phyloP scores from a whole-genome alignment of 2,329 filamentous ascomycete species.

The Fusarium palustre region DNA sequence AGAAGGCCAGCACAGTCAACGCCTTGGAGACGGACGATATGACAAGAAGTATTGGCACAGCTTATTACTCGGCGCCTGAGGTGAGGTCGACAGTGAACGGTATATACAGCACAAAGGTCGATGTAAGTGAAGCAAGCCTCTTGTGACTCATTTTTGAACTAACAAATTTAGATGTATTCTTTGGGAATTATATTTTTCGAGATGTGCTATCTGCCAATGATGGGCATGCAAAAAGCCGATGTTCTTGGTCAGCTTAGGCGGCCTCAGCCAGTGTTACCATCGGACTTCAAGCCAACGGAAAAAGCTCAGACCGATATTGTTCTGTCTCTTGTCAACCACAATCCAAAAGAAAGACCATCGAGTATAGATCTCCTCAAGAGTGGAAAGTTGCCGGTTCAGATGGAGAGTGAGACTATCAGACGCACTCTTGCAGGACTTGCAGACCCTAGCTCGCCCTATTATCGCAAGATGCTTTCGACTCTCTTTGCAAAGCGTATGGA shows the following conservation, averaged over 20 bases:
- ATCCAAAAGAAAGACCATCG: constrained; percentile 83
- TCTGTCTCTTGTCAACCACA: constrained; percentile 81
- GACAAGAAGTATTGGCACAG: constrained; percentile 79
- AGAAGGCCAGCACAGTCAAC: constrained; percentile 60
- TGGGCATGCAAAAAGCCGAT: constrained; percentile 73
- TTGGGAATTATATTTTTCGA: constrained; percentile 98
- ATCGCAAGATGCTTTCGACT: constrained; percentile 87
- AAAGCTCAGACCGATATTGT: constrained; percentile 85
- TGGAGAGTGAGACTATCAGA: constrained; percentile 91
- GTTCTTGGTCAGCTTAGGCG: constrained; percentile 76
- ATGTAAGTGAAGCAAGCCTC: constrained; percentile 64
- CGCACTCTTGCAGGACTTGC: constrained; percentile 84
- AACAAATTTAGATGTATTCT: constrained; percentile 82
- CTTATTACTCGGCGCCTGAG: constrained; percentile 93
- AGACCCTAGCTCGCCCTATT: constrained; percentile 87
- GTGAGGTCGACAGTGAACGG: constrained; percentile 79
- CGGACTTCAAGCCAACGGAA: constrained; percentile 75
- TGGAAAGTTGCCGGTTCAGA: constrained; percentile 87
- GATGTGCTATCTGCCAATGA: constrained; percentile 82
- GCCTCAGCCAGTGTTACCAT: constrained; percentile 75
- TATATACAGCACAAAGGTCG: constrained; percentile 92
- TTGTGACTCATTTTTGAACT: background rate
- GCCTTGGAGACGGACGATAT: constrained; percentile 69
- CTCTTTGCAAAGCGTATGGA: constrained; percentile 82
- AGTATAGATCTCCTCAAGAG: constrained; percentile 85